Base-by-base conservation (phyloP, 2,329 filamentous ascomycete species). In the Lojkania enalia region DNA sequence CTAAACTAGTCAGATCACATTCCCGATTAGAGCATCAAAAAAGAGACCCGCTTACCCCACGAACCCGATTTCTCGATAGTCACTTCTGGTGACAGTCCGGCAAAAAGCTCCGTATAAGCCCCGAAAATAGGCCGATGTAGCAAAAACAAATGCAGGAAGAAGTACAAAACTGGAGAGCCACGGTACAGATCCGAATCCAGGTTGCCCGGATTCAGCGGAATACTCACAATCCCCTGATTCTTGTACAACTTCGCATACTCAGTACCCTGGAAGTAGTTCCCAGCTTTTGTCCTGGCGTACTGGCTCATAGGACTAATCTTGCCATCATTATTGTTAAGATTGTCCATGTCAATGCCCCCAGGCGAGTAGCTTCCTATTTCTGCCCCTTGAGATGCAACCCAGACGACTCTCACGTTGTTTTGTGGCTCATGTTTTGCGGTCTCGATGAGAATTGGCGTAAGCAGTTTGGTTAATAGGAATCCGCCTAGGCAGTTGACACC, bases 401-500 rank as follows among this genome's bases (percentile, higher is more conserved):
- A 71, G 14, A 67, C 44, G 3, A 71, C 59, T 11, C 69, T 57
- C 1, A 69, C 63, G 21, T 49, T 51, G 20, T 48, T 55, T 5
- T 42, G 23, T 2, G 52, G 36, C 5, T 43, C 49, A 11, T 36
- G 38, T 18, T 48, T 30, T 1, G 64, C 67, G 1, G 68, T 63
- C 5, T 53, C 39, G 2, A 35, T 33, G 2, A 73, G 52, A 4
- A 63, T 41, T 0, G 70, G 67, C 1, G 57, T 48, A 2, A 74
- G 55, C 1, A 67, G 44, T 33, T 71, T 47, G 0, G 61, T 69
- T 21, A 73, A 61, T 2, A 71, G 57, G 36, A 62, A 68, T 2
- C 66, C 61, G 0, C 60, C 71, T 3, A 73, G 41, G 42, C 55
- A 61, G 44, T 73, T 71, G 12, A 60, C 65, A 9, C 58, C 71